Evolutionary conservation across 2,329 filamentous ascomycete species (phyloP), one percentile per base, ranked within the genome.

Genomic region (Aureobasidium melanogenum): DNA sequence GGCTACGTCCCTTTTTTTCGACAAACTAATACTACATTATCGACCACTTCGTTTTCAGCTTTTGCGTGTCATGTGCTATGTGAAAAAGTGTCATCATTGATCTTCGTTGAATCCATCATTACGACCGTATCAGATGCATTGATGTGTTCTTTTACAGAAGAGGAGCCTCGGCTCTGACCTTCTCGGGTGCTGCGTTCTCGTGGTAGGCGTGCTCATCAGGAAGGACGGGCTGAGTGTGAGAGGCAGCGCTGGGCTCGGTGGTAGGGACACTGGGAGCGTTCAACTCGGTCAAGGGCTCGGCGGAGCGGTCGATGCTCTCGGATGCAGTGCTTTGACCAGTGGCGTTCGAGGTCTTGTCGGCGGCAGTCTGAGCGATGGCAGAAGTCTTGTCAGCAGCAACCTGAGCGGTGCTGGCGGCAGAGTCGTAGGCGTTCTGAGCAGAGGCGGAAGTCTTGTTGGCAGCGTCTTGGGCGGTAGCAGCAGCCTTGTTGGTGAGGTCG

Each of bases 391-490:
- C 41, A 34, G 41, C 26, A 34, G 47, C 36, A 22, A 19, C 30
- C 17, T 59, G 41, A 46, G 62, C 54, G 19, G 50, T 38, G 26
- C 51, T 43, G 17, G 57, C 30, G 32, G 48, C 24, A 50, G 38
- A 47, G 59, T 56, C 19, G 36, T 22, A 10, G 19, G 56, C 38
- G 48, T 32, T 9, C 24, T 57, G 39, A 39, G 61, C 46, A 30
- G 43, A 41, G 24, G 52, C 43, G 24, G 52, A 38, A 10, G 44
- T 36, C 52, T 51, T 56, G 56, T 51, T 14, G 28, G 30, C 15
- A 39, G 52, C 24, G 17, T n/a, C 12, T 24, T 62, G 62, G 3
- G 67, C 67, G 12, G 64, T 52, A 24, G 17, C 17, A 15, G 62
- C 30, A 22, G 60, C 32, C 44, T 51, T 41, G 43, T 51, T 39